Base-by-base conservation (phyloP, 2,329 filamentous ascomycete genomes). In the Aspergillus uvarum region DNA sequence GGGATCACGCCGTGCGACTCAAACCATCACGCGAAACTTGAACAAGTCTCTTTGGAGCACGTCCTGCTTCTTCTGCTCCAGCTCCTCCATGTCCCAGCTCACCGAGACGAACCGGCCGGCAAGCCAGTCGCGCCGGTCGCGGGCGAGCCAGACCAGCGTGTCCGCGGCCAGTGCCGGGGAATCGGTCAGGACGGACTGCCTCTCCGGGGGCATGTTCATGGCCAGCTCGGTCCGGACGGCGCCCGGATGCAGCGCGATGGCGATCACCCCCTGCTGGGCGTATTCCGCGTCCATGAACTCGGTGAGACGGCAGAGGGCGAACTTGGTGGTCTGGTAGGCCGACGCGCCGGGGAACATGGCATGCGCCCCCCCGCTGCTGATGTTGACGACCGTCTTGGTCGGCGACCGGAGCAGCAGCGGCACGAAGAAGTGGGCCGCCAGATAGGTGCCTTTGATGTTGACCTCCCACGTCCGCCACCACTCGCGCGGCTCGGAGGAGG, bases 241-340 rank as follows among this genome's bases (percentile, higher is more conserved):
- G 1, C 75, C 78, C 1, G 78, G 77, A 65, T 81, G 77, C 0
- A 82, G 55, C 2, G 71, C 68, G 51, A 77, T 78, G 5, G 76
- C 72, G 16, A 80, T 49, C 3, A 82, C 54, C 2, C 80, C 80
- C 62, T 81, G 42, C 49, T 74, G 65, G 2, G 65, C 72, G 64
- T 83, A 80, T 50, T 85, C 84, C 0, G 69, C 69, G 44, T 76
- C 72, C 8, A 83, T 62, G 62, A 78, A 81, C 65, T 86, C 82
- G 1, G 78, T 81, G 49, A 86, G 74, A 11, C 81, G 74, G 16
- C 79, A 65, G 26, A 83, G 63, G 3, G 82, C 83, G 32, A 84
- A 71, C 67, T 86, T 85, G 42, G 73, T 75, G 2, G 75, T 75
- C 58, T 79, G 74, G 62, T 86, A 86, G 2, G 74, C 73, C 35